phyloP scores from a whole-genome alignment of 345 rosid genomes.

The Aquilaria malaccensis region DNA sequence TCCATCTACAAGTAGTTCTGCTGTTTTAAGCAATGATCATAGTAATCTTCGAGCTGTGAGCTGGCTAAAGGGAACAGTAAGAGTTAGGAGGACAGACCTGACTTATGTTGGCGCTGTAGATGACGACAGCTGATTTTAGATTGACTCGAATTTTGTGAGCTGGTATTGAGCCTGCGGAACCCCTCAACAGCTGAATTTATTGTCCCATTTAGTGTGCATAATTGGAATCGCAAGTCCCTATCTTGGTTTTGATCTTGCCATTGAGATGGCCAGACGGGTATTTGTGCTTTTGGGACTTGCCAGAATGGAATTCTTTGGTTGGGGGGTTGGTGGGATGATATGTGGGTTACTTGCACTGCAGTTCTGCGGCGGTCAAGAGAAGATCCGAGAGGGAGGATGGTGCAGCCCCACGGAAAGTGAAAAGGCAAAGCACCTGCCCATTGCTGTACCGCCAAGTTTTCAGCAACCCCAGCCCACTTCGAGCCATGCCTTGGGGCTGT shows the following conservation, averaged over 20 bases:
- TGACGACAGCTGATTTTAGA: slow-evolving; percentile 69
- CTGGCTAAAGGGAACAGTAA: slow-evolving; percentile 94
- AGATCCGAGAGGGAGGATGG: slow-evolving; percentile 5
- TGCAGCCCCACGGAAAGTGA: slow-evolving; percentile 3
- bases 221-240: slow-evolving; percentile 15
- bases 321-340: neutral
- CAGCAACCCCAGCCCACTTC: slow-evolving; percentile 21
- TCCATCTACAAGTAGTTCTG: slow-evolving; percentile 42
- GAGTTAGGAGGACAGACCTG: slow-evolving; percentile 84
- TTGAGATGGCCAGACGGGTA: neutral
- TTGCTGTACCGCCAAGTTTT: slow-evolving; percentile 23
- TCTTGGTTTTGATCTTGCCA: slow-evolving; percentile 4
- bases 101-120: slow-evolving; percentile 83
- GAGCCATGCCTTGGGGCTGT: slow-evolving; percentile 26
- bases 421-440: slow-evolving; percentile 1
- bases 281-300: slow-evolving; percentile 13
- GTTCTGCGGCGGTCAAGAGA: neutral
- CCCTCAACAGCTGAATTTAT: slow-evolving; percentile 23
- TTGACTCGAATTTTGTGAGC: slow-evolving; percentile 25
- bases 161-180: slow-evolving; percentile 18
- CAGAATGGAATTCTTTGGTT: slow-evolving; percentile 17
- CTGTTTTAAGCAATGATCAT: slow-evolving; percentile 55
- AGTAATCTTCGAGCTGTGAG: slow-evolving; percentile 74
- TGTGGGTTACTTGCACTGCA: slow-evolving; percentile 5
- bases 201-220: slow-evolving; percentile 10